These are phyloP conservation scores for Teratosphaeria viscida DNA, from an alignment of 2,329 filamentous ascomycete genomes.

Conservation along the genomic window DNA sequence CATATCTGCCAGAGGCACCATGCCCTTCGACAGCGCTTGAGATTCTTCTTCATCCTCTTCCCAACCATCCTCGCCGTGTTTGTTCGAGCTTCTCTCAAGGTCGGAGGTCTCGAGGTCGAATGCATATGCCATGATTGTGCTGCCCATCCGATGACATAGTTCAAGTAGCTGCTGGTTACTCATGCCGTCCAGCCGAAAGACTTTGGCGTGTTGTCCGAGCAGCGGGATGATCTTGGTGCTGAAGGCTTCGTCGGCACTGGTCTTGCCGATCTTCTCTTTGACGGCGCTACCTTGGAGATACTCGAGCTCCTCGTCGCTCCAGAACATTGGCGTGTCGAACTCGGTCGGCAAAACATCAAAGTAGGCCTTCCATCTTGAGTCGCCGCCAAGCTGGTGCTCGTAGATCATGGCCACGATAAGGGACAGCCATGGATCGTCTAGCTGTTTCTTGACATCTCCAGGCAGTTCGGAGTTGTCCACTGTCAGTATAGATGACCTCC, in stretches of 20 bases:
- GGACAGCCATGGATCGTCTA: slow-evolving; percentile 40
- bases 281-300: slow-evolving; percentile 69
- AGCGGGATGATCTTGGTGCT: slow-evolving; percentile 45
- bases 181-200: slow-evolving; percentile 30
- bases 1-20: slow-evolving; percentile 86
- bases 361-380: slow-evolving; percentile 67
- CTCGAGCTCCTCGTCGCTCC: slow-evolving; percentile 58
- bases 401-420: slow-evolving; percentile 73
- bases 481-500: slow-evolving; percentile 60
- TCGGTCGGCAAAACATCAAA: slow-evolving; percentile 59
- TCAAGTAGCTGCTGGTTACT: slow-evolving; percentile 40
- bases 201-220: slow-evolving; percentile 29
- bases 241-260: slow-evolving; percentile 61
- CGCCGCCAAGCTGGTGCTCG: slow-evolving; percentile 50
- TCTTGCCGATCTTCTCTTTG: slow-evolving; percentile 64
- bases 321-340: slow-evolving; percentile 89
- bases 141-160: slow-evolving; percentile 70
- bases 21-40: slow-evolving; percentile 52
- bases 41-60: slow-evolving; percentile 31
- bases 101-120: slow-evolving; percentile 60
- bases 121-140: slow-evolving; percentile 83
- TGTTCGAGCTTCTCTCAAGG: slow-evolving; percentile 24
- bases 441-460: slow-evolving; percentile 12
- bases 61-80: slow-evolving; percentile 43
- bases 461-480: slow-evolving; percentile 61